These are phyloP conservation scores for Globisporangium megalacanthum DNA, from an alignment of 352 stramenopile genomes.

Conservation along the genomic window DNA sequence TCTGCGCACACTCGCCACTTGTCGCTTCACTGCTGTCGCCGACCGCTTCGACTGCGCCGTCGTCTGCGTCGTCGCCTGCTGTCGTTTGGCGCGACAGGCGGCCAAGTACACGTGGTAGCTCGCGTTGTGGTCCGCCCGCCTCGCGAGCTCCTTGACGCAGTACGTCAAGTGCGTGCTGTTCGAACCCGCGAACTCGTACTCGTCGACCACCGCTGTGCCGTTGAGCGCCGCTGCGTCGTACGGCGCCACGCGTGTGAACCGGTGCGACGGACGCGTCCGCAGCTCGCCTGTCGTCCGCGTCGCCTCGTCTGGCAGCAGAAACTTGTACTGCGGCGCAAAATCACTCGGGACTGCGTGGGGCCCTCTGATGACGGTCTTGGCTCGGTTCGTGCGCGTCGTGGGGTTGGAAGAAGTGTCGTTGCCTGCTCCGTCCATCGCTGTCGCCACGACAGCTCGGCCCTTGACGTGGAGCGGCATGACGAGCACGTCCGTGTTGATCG, in stretches of 20 bases:
- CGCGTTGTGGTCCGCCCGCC: conserved; percentile 55
- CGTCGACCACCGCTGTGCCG: conserved; percentile 64
- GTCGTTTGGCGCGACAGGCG: conserved; percentile 27
- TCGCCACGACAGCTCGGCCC: conserved; percentile 50
- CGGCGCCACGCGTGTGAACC: conserved; percentile 55
- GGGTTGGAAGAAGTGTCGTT: too few species aligned
- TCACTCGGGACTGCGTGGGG: conserved; percentile 67
- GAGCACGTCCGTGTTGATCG: conserved; percentile 44
- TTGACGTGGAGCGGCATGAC: conserved; percentile 53
- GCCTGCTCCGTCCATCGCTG: too few species aligned
- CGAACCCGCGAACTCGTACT: conserved; percentile 78
- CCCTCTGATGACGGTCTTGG: conserved; percentile 39
- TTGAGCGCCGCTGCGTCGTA: conserved; percentile 61
- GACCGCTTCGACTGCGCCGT: conserved; percentile 17
- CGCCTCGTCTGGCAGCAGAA: conserved; percentile 73
- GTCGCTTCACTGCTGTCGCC: conserved; percentile 36
- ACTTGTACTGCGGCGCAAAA: conserved; percentile 88
- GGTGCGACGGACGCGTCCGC: conserved; percentile 8
- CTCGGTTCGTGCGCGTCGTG: conserved; percentile 24
- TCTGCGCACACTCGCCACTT: conserved; percentile 29
- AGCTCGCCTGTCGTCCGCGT: conserved; percentile 53
- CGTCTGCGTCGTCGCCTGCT: background rate
- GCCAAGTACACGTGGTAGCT: conserved; percentile 68
- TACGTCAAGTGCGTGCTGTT: conserved; percentile 86
- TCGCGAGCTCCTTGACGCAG: conserved; percentile 75